These are phyloP conservation scores for Ophiostoma fasciatum DNA, from an alignment of 2,329 filamentous ascomycete species.

Conservation along the genomic window DNA sequence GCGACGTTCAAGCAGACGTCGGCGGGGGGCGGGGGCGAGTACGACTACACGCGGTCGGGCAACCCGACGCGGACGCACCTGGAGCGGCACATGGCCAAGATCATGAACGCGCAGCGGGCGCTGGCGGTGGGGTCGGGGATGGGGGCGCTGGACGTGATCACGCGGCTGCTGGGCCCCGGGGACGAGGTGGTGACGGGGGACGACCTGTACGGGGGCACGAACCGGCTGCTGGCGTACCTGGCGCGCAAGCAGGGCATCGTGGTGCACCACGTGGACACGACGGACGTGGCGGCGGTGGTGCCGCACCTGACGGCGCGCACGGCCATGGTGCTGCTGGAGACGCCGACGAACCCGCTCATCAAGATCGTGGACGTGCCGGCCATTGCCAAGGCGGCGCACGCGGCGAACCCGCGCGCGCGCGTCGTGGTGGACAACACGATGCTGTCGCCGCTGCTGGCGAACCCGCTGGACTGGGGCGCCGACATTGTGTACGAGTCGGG, in stretches of 20 bases:
- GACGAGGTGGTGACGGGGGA: slow-evolving; percentile 97
- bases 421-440: slow-evolving; percentile 98
- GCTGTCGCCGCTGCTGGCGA: slow-evolving; percentile 88
- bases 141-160: slow-evolving; percentile 94
- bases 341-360: slow-evolving; percentile 93
- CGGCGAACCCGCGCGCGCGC: slow-evolving; percentile 60
- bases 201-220: slow-evolving; percentile 90
- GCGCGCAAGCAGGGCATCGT: slow-evolving; percentile 79
- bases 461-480: slow-evolving; percentile 84
- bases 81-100: slow-evolving; percentile 93
- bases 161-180: slow-evolving; percentile 73
- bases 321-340: slow-evolving; percentile 89
- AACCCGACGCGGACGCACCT: slow-evolving; percentile 94
- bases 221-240: slow-evolving; percentile 84
- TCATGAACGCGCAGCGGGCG: slow-evolving; percentile 88
- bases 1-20: slow-evolving; percentile 95
- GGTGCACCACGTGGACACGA: slow-evolving; percentile 95
- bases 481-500: slow-evolving; percentile 97
- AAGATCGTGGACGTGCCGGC: slow-evolving; percentile 87
- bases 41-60: slow-evolving; percentile 95
- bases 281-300: slow-evolving; percentile 54
- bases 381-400: slow-evolving; percentile 64
- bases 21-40: slow-evolving; percentile 68
- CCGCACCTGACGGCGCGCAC: slow-evolving; percentile 64
- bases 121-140: slow-evolving; percentile 93